A percentile compares a stretch with the other conserved stretches of the same genome.
Evolutionary conservation across 768 basidiomycete species (phyloP).

Genomic region (Mycena sanguinolenta): DNA sequence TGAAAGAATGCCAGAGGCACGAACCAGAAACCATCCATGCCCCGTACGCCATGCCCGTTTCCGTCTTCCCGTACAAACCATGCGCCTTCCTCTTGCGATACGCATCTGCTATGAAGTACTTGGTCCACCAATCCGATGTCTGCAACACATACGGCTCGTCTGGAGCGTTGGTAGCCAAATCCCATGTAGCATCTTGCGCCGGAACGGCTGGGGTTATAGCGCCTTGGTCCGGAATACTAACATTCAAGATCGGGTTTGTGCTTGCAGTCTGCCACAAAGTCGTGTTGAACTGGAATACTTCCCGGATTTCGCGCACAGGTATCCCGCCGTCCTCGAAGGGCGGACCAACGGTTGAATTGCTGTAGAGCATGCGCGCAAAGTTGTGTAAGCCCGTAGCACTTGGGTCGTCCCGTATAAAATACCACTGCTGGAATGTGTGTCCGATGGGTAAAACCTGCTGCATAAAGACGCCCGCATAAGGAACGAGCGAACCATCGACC

Average conservation of each 20-base stretch:
- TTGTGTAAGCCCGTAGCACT: constrained; percentile 22
- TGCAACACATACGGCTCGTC: constrained; percentile 29
- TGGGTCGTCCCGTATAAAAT: constrained; percentile 23
- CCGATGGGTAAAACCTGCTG: constrained; percentile 23
- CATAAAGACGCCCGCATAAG: constrained; percentile 24
- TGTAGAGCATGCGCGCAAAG: constrained; percentile 26
- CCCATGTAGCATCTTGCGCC: constrained; percentile 28
- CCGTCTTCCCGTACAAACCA: constrained; percentile 19
- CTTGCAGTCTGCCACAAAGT: constrained; percentile 29
- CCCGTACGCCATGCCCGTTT: constrained; percentile 25
- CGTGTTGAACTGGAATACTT: constrained; percentile 26
- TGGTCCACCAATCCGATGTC: constrained; percentile 31
- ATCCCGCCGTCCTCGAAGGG: constrained; percentile 26
- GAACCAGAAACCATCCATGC: constrained; percentile 28
- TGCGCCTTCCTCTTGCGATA: constrained; percentile 22
- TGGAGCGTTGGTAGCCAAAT: constrained; percentile 19
- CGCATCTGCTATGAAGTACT: constrained; percentile 22
- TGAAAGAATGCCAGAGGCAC: neutral
- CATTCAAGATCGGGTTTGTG: constrained; percentile 17
- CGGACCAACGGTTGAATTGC: constrained; percentile 14
- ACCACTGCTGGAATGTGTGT: constrained; percentile 31
- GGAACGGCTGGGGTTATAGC: constrained; percentile 23
- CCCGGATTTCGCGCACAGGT: constrained; percentile 21
- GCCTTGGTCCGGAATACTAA: constrained; percentile 19
- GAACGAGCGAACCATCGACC: neutral